Evolutionary conservation across 2,329 filamentous ascomycete genomes (phyloP).

Genomic region (Didymellaceae sp.): DNA sequence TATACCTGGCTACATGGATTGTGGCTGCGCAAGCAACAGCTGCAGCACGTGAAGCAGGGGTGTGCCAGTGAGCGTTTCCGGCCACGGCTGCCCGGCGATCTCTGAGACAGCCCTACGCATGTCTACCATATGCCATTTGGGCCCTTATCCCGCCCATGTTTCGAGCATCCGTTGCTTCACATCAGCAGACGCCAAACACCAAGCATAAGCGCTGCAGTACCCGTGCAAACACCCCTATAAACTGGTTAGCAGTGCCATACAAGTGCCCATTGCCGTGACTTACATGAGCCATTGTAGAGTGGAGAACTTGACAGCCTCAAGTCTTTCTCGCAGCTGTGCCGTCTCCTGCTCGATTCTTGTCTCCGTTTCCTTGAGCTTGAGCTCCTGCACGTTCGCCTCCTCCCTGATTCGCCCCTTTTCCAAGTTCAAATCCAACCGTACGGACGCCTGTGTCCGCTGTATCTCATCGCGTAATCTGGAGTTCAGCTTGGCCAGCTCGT

Average conservation of each 20-base stretch:
- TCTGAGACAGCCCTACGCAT: slow-evolving; percentile 13
- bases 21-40: slow-evolving; percentile 24
- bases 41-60: slow-evolving; percentile 31
- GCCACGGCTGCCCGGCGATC: slow-evolving; percentile 8
- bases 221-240: slow-evolving; percentile 67
- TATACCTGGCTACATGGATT: slow-evolving; percentile 11
- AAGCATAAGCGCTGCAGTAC: slow-evolving; percentile 69
- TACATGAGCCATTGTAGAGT: slow-evolving; percentile 98
- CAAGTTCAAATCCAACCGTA: slow-evolving; percentile 89
- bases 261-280: slow-evolving; percentile 50
- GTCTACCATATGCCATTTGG: slow-evolving; percentile 1
- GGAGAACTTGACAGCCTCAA: slow-evolving; percentile 97
- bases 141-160: slow-evolving; percentile 3
- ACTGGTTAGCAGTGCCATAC: slow-evolving; percentile 31
- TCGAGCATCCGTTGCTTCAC: slow-evolving; percentile 47
- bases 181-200: slow-evolving; percentile 72
- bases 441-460: slow-evolving; percentile 88
- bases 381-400: slow-evolving; percentile 93
- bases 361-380: slow-evolving; percentile 99
- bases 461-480: slow-evolving; percentile 91
- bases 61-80: slow-evolving; percentile 16
- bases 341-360: slow-evolving; percentile 98
- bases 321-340: slow-evolving; percentile 83
- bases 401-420: slow-evolving; percentile 97
- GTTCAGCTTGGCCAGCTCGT: slow-evolving; percentile 93